phyloP scores from a whole-genome alignment of 257 asterid genomes.

The Echites panduratus region DNA sequence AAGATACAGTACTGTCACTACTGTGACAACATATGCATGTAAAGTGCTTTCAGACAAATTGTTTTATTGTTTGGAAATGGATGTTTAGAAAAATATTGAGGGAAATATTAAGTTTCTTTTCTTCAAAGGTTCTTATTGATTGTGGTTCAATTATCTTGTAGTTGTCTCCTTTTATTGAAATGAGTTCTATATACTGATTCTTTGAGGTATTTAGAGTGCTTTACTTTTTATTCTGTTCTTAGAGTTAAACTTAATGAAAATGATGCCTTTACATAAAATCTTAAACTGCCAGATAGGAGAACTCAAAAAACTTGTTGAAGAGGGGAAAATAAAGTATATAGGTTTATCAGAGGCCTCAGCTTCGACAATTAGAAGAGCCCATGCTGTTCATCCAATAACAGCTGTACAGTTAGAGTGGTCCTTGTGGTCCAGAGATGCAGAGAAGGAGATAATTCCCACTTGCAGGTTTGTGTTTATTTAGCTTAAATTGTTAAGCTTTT shows the following conservation, averaged over 20 bases:
- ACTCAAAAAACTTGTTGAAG: slow-evolving; percentile 24
- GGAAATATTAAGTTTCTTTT: no score
- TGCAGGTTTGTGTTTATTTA: slow-evolving; percentile 16
- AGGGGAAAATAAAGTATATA: slow-evolving; percentile 22
- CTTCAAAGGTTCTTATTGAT: neutral
- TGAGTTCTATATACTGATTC: no score
- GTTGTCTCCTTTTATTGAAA: neutral
- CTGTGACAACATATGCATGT: no score
- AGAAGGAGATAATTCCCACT: slow-evolving; percentile 20
- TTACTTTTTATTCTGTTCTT: neutral
- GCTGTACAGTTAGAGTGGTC: no score
- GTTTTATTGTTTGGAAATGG: neutral
- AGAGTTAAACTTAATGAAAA: no score
- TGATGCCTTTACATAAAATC: neutral
- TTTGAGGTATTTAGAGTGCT: neutral
- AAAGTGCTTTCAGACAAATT: neutral
- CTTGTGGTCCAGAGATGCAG: slow-evolving; percentile 23
- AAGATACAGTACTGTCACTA: no score
- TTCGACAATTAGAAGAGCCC: slow-evolving; percentile 29
- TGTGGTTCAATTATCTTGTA: neutral
- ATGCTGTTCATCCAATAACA: no score
- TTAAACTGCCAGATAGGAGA: slow-evolving; percentile 15
- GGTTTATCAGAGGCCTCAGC: slow-evolving; percentile 26
- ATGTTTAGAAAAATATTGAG: no score
- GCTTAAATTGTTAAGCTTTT: neutral